Base-by-base conservation (phyloP, 1,284 basidiomycete genomes). In the Pseudozyma thailandica region DNA sequence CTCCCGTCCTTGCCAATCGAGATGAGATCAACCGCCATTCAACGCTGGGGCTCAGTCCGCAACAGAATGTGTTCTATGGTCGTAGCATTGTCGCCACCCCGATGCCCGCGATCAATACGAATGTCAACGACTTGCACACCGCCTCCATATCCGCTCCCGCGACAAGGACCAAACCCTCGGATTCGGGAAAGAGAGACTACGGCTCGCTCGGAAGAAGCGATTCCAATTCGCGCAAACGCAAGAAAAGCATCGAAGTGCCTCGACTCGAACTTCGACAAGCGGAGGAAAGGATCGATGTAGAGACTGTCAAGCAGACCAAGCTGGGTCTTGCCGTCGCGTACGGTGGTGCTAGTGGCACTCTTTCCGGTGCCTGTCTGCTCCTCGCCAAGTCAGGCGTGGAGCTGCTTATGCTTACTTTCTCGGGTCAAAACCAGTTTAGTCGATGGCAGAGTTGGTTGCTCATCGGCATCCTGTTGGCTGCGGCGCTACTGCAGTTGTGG, bases 331-430 rank as follows among this genome's bases (percentile, higher is more conserved):
- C 93, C 2, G 87, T 95, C 38, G 92, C 92, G 0, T 98, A 93
- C 82, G 91, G 93, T 9, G 92, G 92, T 1, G 89, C 90, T 41
- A 93, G 91, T 2, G 94, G 94, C 0, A 93, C 93, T n/a, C 86
- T 97, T 16, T 93, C 91, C 1, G 94, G 94, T 26, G 91, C 96
- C 87, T 96, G 93, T 79, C 86, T 98, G 37, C 86, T 98, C 6
- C 91, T 97, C 63, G 94, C 94, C 30, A 98, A 98, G 85, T 92
- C 92, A 50, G 93, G 92, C 3, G 91, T 96, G 10, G 93, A 96
- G 84, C 86, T 98, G 9, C 86, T 97, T 9, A 85, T 97, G 62
- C 85, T 94, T 26, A 93, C 93, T 0, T 81, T 95, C 31, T 70
- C 65, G 1, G 84, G 84, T 6, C 84, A 90, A 42, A 96, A 95